phyloP scores from a whole-genome alignment of 331 rosid genomes.

The Ulmus americana region DNA sequence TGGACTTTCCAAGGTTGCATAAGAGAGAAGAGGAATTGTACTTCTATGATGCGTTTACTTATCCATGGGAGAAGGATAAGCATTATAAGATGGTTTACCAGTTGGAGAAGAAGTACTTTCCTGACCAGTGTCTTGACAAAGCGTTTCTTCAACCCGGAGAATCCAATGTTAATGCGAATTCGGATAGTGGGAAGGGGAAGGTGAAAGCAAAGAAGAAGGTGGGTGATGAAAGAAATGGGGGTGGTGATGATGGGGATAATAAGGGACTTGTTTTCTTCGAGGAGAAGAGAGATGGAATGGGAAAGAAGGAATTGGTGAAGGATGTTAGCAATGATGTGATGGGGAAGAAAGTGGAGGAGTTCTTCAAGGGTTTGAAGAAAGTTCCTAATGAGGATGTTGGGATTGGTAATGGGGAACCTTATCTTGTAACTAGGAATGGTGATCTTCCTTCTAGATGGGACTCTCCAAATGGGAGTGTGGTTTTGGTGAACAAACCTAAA shows the following conservation, averaged over 20 bases:
- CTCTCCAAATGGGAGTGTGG: constrained; percentile 65
- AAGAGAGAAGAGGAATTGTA: constrained; percentile 75
- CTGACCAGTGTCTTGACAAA: constrained; percentile 71
- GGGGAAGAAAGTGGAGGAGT: constrained; percentile 84
- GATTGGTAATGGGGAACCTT: constrained; percentile 48
- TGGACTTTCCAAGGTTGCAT: constrained; percentile 62
- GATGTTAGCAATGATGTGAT: constrained; percentile 27
- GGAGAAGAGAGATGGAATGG: constrained; percentile 26
- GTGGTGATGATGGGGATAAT: constrained; percentile 19
- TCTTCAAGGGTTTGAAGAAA: constrained; percentile 81
- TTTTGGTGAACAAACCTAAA: constrained; percentile 88
- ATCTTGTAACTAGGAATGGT: constrained; percentile 55
- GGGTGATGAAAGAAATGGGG: constrained; percentile 26
- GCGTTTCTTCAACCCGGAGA: constrained; percentile 85
- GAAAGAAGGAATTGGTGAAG: constrained; percentile 19
- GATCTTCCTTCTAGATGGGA: constrained; percentile 84
- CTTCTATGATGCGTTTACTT: constrained; percentile 63
- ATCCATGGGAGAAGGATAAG: constrained; percentile 93
- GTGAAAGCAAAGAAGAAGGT: constrained; percentile 24
- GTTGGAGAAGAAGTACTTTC: constrained; percentile 84
- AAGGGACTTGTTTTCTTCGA: constrained; percentile 62
- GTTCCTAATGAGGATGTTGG: constrained; percentile 41
- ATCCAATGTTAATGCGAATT: constrained; percentile 22
- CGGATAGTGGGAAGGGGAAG: constrained; percentile 12
- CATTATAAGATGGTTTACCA: constrained; percentile 92